Evolutionary conservation across 805 yeast genomes (phyloP), one percentile per base, ranked within the genome.

Genomic region (Starmerella apicola): DNA sequence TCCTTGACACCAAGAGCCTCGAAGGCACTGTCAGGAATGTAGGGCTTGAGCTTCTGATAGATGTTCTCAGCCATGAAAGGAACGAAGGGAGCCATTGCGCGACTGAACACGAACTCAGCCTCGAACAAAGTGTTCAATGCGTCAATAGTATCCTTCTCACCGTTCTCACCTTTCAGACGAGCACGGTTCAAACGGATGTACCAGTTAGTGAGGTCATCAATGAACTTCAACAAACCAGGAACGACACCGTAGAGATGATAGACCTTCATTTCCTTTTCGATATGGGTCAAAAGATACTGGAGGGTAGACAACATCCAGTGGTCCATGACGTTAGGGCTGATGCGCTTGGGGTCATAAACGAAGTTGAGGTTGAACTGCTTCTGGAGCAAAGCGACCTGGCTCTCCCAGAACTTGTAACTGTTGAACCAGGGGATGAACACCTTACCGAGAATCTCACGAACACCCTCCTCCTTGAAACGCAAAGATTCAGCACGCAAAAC

Each of bases 31-130:
- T 71, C 77, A 15, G 68, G 71, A 31, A 64, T 45, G 23, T 50
- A 44, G n/a, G 71, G 61, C 56, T 68, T 73, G 64, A 91, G 65
- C 62, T 74, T 76, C 58, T 74, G 79, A 66, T 86, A 91, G 53
- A 91, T 81, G 55, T 74, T 75, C 57, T 91, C 99, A 36, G 97
- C 70, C 62, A 93, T 70, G 71, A 79, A 93, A 50, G 99, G 99
- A 38, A 97, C 86, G 67, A 91, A 91, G 50, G 99, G 98, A 43
- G 97, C 97, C 96, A 91, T 88, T 36, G 95, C 93, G 60, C 96
- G 77, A 37, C 76, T 79, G 56, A 91, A 76, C 34, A 84, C 83
- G 61, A 81, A 81, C 53, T 86, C 68, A 25, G 91, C 94, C 60
- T 85, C 95, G 42, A 86, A 77, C 62, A 91, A 68, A 19, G 96